Evolutionary conservation across 2,329 filamentous ascomycete genomes (phyloP).

Genomic region (Fusarium praegraminearum): DNA sequence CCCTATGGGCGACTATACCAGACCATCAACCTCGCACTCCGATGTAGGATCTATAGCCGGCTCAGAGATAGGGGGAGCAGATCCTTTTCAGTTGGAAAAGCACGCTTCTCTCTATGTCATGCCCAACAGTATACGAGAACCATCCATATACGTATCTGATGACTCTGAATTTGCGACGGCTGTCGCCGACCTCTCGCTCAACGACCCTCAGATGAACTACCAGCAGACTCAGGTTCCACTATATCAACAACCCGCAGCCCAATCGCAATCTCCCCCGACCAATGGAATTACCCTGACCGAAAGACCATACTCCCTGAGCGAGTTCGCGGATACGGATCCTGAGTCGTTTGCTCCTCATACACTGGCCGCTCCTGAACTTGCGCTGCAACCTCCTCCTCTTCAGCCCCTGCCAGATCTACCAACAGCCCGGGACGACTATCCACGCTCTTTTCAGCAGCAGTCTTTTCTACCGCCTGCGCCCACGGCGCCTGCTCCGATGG

Average conservation of each 20-base stretch:
- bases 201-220: constrained; percentile 36
- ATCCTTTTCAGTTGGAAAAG: constrained; percentile 73
- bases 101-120: constrained; percentile 67
- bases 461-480: constrained; percentile 52
- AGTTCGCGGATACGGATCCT: constrained; percentile 57
- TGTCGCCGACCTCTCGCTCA: constrained; percentile 50
- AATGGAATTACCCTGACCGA: constrained; percentile 37
- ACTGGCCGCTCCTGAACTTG: constrained; percentile 44
- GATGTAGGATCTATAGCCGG: constrained; percentile 67
- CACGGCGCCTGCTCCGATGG: constrained; percentile 61
- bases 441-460: constrained; percentile 28
- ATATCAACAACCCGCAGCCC: constrained; percentile 23
- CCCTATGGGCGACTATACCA: constrained; percentile 59
- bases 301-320: constrained; percentile 56
- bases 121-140: constrained; percentile 60
- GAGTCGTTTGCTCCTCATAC: constrained; percentile 53
- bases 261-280: constrained; percentile 22
- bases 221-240: constrained; percentile 40
- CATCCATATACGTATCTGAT: constrained; percentile 71
- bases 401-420: constrained; percentile 43
- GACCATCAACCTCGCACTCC: constrained; percentile 71
- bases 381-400: constrained; percentile 36
- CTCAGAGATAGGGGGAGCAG: constrained; percentile 66
- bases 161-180: constrained; percentile 63
- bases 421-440: constrained; percentile 30